phyloP scores from a whole-genome alignment of 2,329 filamentous ascomycete genomes.

The Cercospora nicotianae region DNA sequence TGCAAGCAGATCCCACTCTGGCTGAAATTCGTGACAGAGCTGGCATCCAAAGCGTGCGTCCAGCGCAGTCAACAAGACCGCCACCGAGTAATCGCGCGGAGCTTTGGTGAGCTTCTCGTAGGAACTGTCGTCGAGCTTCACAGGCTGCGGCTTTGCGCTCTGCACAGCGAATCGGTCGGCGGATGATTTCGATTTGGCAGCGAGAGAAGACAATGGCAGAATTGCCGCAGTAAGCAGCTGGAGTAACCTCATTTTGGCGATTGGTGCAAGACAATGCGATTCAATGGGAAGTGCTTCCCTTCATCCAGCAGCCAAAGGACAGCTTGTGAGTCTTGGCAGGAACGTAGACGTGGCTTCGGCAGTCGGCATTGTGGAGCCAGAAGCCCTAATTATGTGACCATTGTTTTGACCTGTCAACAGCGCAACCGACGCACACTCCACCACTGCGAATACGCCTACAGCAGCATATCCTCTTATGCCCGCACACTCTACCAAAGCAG shows the following conservation, averaged over 20 bases:
- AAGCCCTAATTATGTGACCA: constrained; percentile 1
- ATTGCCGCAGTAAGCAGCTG: constrained; percentile 60
- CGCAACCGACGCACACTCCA: neutral
- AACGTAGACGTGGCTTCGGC: constrained; percentile 6
- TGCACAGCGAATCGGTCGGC: constrained; percentile 70
- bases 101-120: constrained; percentile 74
- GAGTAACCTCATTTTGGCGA: constrained; percentile 65
- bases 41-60: constrained; percentile 81
- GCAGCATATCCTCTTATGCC: constrained; percentile 19
- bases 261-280: constrained; percentile 7
- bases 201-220: constrained; percentile 60
- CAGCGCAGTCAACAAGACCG: constrained; percentile 81
- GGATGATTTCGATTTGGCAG: constrained; percentile 52
- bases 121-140: constrained; percentile 74
- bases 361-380: neutral
- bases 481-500: constrained; percentile 13
- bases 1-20: constrained; percentile 85
- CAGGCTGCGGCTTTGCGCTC: constrained; percentile 67
- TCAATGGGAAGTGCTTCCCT: neutral
- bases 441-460: neutral
- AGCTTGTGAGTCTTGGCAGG: constrained; percentile 15
- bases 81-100: constrained; percentile 80
- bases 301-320: constrained; percentile 9
- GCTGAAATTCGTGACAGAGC: constrained; percentile 86
- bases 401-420: constrained; percentile 7